Percentiles rank a stretch among this genome's conserved stretches.
These are phyloP conservation scores for Hygrophorus russula DNA, from an alignment of 768 basidiomycete genomes.

Conservation along the genomic window DNA sequence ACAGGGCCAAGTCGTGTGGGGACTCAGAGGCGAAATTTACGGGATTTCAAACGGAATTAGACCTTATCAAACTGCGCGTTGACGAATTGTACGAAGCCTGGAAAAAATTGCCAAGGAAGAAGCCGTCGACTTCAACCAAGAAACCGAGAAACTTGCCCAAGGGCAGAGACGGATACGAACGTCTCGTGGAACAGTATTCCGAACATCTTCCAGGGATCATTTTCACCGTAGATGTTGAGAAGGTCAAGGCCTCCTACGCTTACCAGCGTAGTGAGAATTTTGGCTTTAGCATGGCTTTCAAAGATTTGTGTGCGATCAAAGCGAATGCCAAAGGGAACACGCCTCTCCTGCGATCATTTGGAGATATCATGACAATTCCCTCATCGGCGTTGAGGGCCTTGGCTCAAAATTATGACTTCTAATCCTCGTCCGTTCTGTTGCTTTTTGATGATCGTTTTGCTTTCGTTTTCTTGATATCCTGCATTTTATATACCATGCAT, in stretches of 20 bases:
- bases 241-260: constrained; percentile 51
- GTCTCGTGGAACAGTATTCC: constrained; percentile 18
- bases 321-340: constrained; percentile 16
- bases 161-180: constrained; percentile 14
- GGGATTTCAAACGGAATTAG: background rate
- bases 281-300: constrained; percentile 45
- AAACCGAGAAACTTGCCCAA: constrained; percentile 6
- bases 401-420: too few relatives aligned
- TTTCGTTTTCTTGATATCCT: too few relatives aligned
- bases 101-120: background rate
- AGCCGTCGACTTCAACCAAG: constrained; percentile 5
- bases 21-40: background rate
- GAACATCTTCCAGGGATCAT: constrained; percentile 15
- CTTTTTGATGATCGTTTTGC: too few relatives aligned
- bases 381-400: too few relatives aligned
- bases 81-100: constrained; percentile 6
- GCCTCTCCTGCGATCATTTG: too few relatives aligned
- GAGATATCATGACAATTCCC: too few relatives aligned
- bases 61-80: constrained; percentile 21
- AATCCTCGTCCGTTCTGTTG: too few relatives aligned
- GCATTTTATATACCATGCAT: too few relatives aligned
- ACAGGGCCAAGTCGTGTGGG: background rate
- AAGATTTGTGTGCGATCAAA: constrained; percentile 43
- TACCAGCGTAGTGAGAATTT: constrained; percentile 25
- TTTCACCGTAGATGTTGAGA: constrained; percentile 22